Evolutionary conservation across 176 grass and related monocot species (phyloP).

Genomic region (Triticum urartu): DNA sequence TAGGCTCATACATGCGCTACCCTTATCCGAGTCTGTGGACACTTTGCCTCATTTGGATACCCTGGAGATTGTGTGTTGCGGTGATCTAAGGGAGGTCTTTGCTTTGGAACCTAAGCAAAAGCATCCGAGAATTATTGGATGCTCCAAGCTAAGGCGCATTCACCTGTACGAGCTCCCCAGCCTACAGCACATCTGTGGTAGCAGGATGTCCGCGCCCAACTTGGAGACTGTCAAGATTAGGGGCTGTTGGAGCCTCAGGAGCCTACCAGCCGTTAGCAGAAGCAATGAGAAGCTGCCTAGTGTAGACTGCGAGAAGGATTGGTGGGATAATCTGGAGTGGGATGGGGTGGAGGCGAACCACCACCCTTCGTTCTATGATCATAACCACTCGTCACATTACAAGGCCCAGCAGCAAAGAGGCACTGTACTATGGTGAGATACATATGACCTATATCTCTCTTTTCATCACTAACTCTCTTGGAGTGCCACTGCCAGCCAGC

Average conservation of each 20-base stretch:
- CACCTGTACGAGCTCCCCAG: background rate
- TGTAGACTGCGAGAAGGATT: background rate
- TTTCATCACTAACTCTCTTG: no score
- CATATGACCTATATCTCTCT: background rate
- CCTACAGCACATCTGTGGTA: background rate
- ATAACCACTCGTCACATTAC: background rate
- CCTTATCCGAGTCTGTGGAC: background rate
- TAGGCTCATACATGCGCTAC: background rate
- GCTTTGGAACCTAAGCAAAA: background rate
- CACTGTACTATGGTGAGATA: background rate
- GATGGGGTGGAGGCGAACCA: background rate
- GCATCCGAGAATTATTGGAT: rapidly evolving
- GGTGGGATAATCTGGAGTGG: background rate
- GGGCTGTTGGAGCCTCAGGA: background rate
- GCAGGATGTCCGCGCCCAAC: background rate
- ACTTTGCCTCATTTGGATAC: background rate
- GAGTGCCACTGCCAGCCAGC: background rate
- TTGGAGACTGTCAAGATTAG: background rate
- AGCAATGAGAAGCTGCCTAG: background rate
- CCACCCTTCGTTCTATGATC: background rate
- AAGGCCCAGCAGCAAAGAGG: background rate
- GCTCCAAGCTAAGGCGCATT: background rate
- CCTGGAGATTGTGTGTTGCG: background rate
- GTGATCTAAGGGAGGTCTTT: background rate
- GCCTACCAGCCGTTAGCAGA: background rate